Conservation (phyloP, 2,329 filamentous ascomycete species). For the Raffaelea ambrosiae region DNA sequence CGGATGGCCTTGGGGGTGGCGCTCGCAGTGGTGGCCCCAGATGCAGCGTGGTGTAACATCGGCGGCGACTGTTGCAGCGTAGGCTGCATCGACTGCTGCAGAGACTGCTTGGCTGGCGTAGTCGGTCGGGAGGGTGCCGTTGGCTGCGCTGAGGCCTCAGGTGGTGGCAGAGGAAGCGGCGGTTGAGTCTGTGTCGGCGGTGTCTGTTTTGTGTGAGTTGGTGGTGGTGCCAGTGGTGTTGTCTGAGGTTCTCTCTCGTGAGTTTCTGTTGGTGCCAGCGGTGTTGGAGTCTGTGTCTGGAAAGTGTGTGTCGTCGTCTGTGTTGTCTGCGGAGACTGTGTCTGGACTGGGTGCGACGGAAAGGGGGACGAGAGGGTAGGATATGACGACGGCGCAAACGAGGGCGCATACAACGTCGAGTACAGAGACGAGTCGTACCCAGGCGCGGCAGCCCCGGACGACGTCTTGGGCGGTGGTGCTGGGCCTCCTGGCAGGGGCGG, state of each 20-base stretch:
- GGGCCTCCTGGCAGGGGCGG: background rate
- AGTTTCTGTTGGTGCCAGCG: too few relatives aligned
- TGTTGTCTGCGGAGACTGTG: conserved; percentile 1
- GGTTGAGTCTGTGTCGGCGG: background rate
- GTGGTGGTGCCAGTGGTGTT: too few relatives aligned
- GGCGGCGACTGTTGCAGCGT: background rate
- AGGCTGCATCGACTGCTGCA: too few relatives aligned
- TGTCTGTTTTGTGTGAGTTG: too few relatives aligned
- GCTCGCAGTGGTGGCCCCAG: background rate
- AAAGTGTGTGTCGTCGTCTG: background rate
- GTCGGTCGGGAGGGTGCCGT: background rate
- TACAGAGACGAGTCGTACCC: too few relatives aligned
- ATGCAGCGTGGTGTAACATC: background rate
- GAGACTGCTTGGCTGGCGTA: background rate
- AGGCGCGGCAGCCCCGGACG: background rate
- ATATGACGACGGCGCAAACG: background rate
- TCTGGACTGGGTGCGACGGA: background rate
- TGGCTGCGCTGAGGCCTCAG: background rate
- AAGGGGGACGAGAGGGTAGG: background rate
- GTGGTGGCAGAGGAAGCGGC: background rate
- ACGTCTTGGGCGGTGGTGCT: conserved; percentile 4
- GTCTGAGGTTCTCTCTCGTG: too few relatives aligned
- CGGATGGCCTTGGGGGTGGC: background rate
- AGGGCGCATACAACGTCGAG: background rate
- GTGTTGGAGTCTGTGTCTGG: background rate